Evolutionary conservation across 2,329 filamentous ascomycete genomes (phyloP).

Genomic region (Microdochium nivale): DNA sequence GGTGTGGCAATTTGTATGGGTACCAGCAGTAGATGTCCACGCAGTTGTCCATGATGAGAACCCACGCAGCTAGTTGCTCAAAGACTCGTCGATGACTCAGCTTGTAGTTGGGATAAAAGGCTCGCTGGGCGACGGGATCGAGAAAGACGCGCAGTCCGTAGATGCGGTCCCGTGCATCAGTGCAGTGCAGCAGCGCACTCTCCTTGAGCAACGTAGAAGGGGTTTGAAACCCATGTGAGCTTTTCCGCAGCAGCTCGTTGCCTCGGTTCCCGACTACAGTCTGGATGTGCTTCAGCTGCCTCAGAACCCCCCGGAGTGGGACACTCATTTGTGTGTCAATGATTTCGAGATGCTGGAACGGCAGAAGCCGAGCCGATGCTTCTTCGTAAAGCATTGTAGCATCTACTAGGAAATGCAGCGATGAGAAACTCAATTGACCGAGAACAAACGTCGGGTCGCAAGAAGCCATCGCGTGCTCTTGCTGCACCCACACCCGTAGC

Average conservation of each 20-base stretch:
- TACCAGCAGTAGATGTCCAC: not conserved
- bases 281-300: not conserved
- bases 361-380: not conserved
- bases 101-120: not conserved
- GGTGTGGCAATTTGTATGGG: not conserved
- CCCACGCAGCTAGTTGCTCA: not conserved
- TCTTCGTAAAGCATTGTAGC: not conserved
- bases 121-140: not conserved
- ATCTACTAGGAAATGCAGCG: not conserved
- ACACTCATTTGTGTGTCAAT: not conserved
- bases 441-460: not conserved
- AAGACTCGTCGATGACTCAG: not conserved
- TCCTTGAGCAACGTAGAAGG: not conserved
- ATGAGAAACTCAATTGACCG: not conserved
- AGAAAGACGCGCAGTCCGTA: not conserved
- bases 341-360: not conserved
- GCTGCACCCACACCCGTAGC: not conserved
- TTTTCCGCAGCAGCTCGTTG: not conserved
- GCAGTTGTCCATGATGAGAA: not conserved
- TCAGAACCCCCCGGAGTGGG: not conserved
- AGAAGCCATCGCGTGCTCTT: not conserved
- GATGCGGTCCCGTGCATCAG: not conserved
- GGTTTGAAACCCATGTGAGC: not conserved
- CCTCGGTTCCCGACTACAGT: not conserved
- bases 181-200: not conserved